Percentiles rank a stretch among this genome's conserved stretches.
Conservation (phyloP, 2,329 filamentous ascomycete species). For the Pezicula carpinea region DNA sequence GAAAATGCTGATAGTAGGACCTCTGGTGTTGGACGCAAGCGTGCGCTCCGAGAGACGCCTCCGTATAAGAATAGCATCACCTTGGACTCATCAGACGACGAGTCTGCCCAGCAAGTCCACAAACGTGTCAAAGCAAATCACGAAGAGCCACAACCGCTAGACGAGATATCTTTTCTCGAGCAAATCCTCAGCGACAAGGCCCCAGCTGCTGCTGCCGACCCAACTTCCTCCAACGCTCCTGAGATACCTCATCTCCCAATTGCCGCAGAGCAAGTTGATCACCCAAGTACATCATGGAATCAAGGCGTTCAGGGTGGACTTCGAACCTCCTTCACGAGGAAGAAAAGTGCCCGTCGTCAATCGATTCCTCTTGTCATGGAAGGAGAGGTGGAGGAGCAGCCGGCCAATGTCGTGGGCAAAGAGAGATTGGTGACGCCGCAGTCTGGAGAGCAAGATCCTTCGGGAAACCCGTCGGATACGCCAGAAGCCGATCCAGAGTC, state of each 20-base stretch:
- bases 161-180: constrained; percentile 14
- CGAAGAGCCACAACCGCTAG: constrained; percentile 7
- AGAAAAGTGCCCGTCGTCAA: constrained; percentile 1
- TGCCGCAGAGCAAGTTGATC: background rate
- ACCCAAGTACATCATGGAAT: constrained; percentile 38
- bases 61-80: constrained; percentile 9
- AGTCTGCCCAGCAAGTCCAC: constrained; percentile 9
- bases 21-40: constrained; percentile 36
- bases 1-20: constrained; percentile 41
- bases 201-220: background rate
- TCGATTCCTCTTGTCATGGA: background rate
- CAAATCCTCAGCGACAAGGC: constrained; percentile 11
- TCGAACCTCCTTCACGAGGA: constrained; percentile 34
- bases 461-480: too few species aligned
- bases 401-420: background rate
- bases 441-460: too few species aligned
- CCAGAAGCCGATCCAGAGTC: too few species aligned
- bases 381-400: background rate
- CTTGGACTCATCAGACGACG: constrained; percentile 18
- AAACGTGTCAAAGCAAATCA: constrained; percentile 10
- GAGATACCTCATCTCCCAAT: background rate
- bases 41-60: constrained; percentile 14
- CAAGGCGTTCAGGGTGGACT: constrained; percentile 35
- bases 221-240: background rate
- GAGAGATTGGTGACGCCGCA: too few species aligned